Evolutionary conservation across 352 stramenopile species (phyloP).

Genomic region (Thraustotheca clavata): DNA sequence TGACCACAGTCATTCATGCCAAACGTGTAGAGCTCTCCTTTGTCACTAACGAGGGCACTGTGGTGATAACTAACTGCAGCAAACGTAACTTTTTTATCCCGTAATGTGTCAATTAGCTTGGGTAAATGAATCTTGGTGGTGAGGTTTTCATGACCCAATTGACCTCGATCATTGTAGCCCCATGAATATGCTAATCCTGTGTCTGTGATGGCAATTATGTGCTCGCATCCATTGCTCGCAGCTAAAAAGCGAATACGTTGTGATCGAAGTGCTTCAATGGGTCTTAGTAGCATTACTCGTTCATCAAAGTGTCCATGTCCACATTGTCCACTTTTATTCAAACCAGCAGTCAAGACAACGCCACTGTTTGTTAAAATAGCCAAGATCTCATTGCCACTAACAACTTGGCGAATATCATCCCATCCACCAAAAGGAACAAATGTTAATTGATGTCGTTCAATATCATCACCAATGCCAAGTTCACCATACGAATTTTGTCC

Average conservation of each 20-base stretch:
- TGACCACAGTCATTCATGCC: constrained; percentile 87
- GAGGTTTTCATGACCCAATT: constrained; percentile 78
- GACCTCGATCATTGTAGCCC: constrained; percentile 82
- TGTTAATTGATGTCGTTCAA: constrained; percentile 69
- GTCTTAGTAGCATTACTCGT: constrained; percentile 71
- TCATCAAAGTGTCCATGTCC: constrained; percentile 84
- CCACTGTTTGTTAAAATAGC: constrained; percentile 75
- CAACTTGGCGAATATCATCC: constrained; percentile 77
- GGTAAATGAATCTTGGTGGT: constrained; percentile 77
- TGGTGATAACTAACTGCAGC: constrained; percentile 82
- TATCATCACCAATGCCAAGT: constrained; percentile 75
- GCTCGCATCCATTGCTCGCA: constrained; percentile 84
- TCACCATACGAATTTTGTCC: constrained; percentile 86
- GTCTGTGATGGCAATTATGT: constrained; percentile 80
- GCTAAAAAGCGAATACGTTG: constrained; percentile 72
- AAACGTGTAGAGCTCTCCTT: constrained; percentile 77
- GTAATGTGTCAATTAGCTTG: constrained; percentile 77
- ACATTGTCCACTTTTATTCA: constrained; percentile 86
- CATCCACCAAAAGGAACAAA: constrained; percentile 69
- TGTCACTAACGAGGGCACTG: constrained; percentile 64
- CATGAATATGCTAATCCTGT: constrained; percentile 74
- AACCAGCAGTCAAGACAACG: constrained; percentile 66
- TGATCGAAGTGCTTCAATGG: constrained; percentile 65
- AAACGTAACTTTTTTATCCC: constrained; percentile 72
- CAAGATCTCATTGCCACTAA: constrained; percentile 75